A percentile compares a stretch with the other conserved stretches of the same genome.
phyloP scores from a whole-genome alignment of 345 rosid genomes.

The Linum tenue region DNA sequence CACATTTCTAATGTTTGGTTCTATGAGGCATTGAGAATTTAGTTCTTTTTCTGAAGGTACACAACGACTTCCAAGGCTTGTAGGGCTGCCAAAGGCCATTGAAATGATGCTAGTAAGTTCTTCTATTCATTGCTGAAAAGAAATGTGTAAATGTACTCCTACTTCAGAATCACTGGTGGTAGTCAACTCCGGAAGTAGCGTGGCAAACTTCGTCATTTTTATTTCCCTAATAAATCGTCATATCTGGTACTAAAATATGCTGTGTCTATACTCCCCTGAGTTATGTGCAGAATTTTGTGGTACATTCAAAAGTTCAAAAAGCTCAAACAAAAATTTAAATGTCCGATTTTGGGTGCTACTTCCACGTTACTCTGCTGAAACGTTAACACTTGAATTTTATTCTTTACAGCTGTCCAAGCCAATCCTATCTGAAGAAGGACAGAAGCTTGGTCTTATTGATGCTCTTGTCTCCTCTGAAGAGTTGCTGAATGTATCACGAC shows the following conservation, averaged over 20 bases:
- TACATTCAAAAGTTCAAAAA: too few species aligned
- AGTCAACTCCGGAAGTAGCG: too few species aligned
- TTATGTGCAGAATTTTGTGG: too few species aligned
- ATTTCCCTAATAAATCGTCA: too few species aligned
- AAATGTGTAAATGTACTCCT: too few species aligned
- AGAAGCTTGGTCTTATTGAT: conserved; percentile 76
- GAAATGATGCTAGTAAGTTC: conserved; percentile 73
- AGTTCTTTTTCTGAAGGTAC: conserved; percentile 48
- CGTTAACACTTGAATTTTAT: background rate
- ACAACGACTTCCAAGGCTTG: conserved; percentile 93
- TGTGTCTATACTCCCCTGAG: too few species aligned
- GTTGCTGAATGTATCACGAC: conserved; percentile 59
- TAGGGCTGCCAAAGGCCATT: conserved; percentile 79
- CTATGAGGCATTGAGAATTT: conserved; percentile 8
- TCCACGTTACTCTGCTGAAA: too few species aligned
- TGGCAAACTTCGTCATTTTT: too few species aligned
- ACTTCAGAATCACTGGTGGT: too few species aligned
- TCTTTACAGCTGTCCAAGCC: conserved; percentile 69
- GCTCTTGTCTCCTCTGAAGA: conserved; percentile 63
- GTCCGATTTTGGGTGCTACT: too few species aligned
- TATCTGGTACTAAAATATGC: too few species aligned
- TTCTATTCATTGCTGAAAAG: background rate
- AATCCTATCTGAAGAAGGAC: conserved; percentile 77
- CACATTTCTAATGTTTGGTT: conserved; percentile 7
- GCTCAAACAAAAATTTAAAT: too few species aligned